A percentile compares a stretch with the other conserved stretches of the same genome.
Evolutionary conservation across 192 early-diverging fungal genomes (phyloP).

Genomic region (Backusella morwellensis): DNA sequence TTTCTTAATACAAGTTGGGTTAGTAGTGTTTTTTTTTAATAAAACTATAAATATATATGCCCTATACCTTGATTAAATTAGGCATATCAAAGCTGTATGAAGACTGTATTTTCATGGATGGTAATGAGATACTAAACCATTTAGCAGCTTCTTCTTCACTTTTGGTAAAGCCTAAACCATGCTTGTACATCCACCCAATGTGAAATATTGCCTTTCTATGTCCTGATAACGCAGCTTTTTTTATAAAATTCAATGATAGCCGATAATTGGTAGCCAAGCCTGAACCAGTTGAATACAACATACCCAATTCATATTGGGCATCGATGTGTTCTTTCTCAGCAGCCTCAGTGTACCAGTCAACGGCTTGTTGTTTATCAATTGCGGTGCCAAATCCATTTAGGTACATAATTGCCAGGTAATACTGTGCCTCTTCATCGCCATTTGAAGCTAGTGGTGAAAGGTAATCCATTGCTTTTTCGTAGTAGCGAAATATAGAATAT

Average conservation of each 20-base stretch:
- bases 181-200: neutral
- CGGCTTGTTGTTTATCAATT: neutral
- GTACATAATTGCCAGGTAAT: neutral
- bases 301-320: neutral
- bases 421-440: neutral
- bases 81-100: neutral
- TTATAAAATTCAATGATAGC: neutral
- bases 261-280: neutral
- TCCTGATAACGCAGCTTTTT: neutral
- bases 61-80: neutral
- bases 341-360: neutral
- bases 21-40: neutral
- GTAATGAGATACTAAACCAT: neutral
- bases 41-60: neutral
- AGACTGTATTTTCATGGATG: neutral
- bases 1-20: neutral
- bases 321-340: slow-evolving; percentile 4
- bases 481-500: neutral
- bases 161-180: neutral
- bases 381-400: neutral
- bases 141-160: neutral
- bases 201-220: neutral
- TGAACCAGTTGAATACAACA: neutral
- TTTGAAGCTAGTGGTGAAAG: neutral
- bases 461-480: neutral